Evolutionary conservation across 1,139 yeast species (phyloP), one percentile per base, ranked within the genome.

Genomic region (Pichia sp.): DNA sequence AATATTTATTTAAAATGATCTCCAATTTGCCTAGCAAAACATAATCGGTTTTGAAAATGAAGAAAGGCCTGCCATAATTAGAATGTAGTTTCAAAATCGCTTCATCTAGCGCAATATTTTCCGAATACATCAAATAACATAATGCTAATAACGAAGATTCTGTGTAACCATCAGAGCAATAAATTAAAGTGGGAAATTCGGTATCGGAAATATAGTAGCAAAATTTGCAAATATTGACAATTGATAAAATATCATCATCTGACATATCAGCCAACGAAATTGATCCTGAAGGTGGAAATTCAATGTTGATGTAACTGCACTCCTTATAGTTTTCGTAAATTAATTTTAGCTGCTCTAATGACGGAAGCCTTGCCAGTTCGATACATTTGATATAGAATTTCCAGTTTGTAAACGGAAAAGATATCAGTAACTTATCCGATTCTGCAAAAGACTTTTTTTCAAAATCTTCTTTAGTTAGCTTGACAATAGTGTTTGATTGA

Each of bases 121-220:
- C 72, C 1, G 79, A 65, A 61, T 83, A 90, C 51, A 90, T 82
- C 46, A 85, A 55, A 58, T 77, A 88, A 50, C 88, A 77, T 39
- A 87, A 66, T 0, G 80, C 76, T 41, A 90, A 65, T 31, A 90
- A 69, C 4, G 95, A 81, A 49, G 90, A 84, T 59, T 90, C 97
- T 0, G 97, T 87, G 62, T 88, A 90, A 0, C 97, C 97, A 65
- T 90, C 97, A 4, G 85, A 77, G 59, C 96, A 88, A 59, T 81
- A 83, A 16, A 88, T 68, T 50, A 90, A 62, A 2, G 72, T 59
- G 4, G 73, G 65, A 36, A 49, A 55, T 2, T 51, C 40, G 3
- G 41, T 29, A 16, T 40, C 26, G 36, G 71, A 64, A 27, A 65
- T 69, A 35, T 68, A 61, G 55, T 77, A 76, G 5, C 81, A 58